phyloP scores from a whole-genome alignment of 192 early-diverging fungal species.

The Entomortierella chlamydospora region DNA sequence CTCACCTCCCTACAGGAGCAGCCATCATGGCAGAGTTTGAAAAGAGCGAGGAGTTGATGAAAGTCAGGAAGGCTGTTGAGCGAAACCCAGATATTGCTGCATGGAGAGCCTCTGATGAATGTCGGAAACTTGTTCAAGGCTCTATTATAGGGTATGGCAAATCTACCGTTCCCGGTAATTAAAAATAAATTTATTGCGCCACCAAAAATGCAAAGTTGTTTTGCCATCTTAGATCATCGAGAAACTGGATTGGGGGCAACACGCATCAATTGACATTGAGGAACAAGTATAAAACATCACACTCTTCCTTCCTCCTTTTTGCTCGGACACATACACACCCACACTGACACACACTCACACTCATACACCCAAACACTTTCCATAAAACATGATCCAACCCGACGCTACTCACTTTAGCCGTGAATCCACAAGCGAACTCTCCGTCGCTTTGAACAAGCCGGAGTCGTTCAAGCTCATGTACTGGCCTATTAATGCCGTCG shows the following conservation, averaged over 20 bases:
- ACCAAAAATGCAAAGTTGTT: too few relatives aligned
- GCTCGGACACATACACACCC: too few relatives aligned
- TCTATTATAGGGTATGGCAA: constrained; percentile 8
- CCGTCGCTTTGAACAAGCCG: constrained; percentile 4
- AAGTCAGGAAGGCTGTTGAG: constrained; percentile 30
- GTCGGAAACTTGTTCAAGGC: neutral
- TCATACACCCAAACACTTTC: too few relatives aligned
- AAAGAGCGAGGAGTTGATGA: constrained; percentile 12
- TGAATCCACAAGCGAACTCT: neutral
- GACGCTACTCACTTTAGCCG: constrained; percentile 21
- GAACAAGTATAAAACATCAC: too few relatives aligned
- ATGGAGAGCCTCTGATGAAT: constrained; percentile 33
- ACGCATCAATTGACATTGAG: too few relatives aligned
- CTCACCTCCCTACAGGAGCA: constrained; percentile 19
- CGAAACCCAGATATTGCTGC: constrained; percentile 20
- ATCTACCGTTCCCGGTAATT: neutral
- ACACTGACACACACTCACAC: too few relatives aligned
- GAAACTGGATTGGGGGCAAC: too few relatives aligned
- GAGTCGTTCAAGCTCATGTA: constrained; percentile 11
- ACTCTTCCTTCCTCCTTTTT: too few relatives aligned
- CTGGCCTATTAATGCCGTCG: constrained; percentile 6
- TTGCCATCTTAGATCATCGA: too few relatives aligned
- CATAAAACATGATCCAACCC: constrained; percentile 2
- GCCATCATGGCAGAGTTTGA: constrained; percentile 11
- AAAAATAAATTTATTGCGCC: neutral